phyloP scores from a whole-genome alignment of 2,329 filamentous ascomycete genomes.

The Dothistroma septosporum region DNA sequence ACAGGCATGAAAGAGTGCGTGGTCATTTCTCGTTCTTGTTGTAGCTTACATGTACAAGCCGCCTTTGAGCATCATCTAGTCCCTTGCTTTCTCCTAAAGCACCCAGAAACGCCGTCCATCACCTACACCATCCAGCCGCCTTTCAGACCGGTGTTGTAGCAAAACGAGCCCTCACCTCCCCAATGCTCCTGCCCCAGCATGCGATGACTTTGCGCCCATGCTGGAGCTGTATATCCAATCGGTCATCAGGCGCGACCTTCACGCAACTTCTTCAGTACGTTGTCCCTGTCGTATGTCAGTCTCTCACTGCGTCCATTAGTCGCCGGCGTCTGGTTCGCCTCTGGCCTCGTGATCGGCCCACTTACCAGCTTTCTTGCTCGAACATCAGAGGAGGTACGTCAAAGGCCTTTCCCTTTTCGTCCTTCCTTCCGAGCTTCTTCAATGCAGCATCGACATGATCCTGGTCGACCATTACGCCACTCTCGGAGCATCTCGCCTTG shows the following conservation, averaged over 20 bases:
- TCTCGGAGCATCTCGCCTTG: conserved; percentile 93
- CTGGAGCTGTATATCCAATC: neutral
- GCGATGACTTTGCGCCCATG: conserved; percentile 6
- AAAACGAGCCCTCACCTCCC: neutral
- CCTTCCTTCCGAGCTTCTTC: conserved; percentile 36
- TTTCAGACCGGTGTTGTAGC: neutral
- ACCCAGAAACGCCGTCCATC: neutral
- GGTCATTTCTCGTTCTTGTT: neutral
- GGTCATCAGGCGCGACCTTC: conserved; percentile 3
- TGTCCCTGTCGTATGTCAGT: conserved; percentile 4
- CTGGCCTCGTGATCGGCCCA: neutral
- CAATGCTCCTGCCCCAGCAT: neutral
- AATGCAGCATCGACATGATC: conserved; percentile 71
- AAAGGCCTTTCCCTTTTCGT: conserved; percentile 3
- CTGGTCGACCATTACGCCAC: conserved; percentile 82
- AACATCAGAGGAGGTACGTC: conserved; percentile 10
- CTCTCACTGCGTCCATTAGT: neutral
- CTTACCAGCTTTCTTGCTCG: conserved; percentile 12
- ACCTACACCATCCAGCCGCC: neutral
- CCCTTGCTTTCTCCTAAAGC: neutral
- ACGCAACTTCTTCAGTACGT: conserved; percentile 9
- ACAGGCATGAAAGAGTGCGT: neutral
- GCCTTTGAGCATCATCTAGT: neutral
- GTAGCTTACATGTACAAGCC: conserved; percentile 1
- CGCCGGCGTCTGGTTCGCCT: neutral